Conservation (phyloP, 805 yeast genomes). For the Saccharomycopsis schoenii region DNA sequence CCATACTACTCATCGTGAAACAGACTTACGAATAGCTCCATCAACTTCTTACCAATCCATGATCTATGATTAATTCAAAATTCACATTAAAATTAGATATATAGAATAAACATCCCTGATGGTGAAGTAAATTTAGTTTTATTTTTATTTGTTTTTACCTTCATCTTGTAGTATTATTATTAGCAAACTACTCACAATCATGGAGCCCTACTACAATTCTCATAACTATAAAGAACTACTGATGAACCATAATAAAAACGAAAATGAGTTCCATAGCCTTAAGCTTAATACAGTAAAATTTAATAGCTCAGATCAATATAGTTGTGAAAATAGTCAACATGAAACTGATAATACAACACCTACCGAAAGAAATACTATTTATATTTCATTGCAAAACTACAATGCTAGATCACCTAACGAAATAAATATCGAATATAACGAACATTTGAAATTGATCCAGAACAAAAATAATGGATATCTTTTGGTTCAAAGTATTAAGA, state of each 20-base stretch:
- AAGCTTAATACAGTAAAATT: neutral
- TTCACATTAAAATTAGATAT: neutral
- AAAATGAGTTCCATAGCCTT: neutral
- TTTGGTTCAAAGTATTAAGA: constrained; percentile 39
- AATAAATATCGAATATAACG: constrained; percentile 38
- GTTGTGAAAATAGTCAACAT: neutral
- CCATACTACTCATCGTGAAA: neutral
- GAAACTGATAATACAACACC: neutral
- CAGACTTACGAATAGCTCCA: neutral
- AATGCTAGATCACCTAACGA: constrained; percentile 36
- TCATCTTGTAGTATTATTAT: neutral
- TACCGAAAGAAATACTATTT: constrained; percentile 21
- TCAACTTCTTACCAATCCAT: neutral
- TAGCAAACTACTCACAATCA: neutral
- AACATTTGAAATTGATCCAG: constrained; percentile 39
- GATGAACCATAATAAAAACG: neutral
- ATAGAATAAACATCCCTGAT: neutral
- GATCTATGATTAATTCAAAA: neutral
- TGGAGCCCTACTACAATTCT: neutral
- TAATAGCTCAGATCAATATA: neutral
- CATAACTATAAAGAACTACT: neutral
- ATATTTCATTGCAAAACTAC: constrained; percentile 39
- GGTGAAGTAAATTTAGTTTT: neutral
- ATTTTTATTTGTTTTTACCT: neutral
- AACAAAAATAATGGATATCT: constrained; percentile 45